Conservation (phyloP, 768 basidiomycete species). For the Calocybe indica region DNA sequence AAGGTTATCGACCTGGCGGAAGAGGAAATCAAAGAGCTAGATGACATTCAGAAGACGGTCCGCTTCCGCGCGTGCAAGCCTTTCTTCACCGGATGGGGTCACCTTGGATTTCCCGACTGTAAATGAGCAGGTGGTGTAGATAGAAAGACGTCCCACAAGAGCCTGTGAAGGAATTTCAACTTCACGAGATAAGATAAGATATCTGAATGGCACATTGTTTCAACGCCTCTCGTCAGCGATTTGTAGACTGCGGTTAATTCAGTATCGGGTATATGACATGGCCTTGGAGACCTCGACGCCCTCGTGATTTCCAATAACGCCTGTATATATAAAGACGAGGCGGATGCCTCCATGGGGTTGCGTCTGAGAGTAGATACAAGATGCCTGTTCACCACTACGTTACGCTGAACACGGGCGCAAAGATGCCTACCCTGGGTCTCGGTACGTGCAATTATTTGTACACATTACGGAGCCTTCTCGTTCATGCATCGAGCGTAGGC, state of each 20-base stretch:
- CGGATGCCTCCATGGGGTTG: too few species aligned
- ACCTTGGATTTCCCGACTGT: constrained; percentile 57
- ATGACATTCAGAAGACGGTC: constrained; percentile 53
- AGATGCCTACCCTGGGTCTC: constrained; percentile 72
- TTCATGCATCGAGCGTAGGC: constrained; percentile 27
- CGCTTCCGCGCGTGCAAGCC: constrained; percentile 66
- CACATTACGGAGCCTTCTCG: not conserved
- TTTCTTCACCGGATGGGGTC: constrained; percentile 57
- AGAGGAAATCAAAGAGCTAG: constrained; percentile 55
- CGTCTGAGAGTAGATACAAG: not conserved
- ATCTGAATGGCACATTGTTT: too few species aligned
- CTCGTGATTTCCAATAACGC: too few species aligned
- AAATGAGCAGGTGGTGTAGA: constrained; percentile 11
- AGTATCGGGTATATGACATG: too few species aligned
- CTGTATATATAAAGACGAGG: too few species aligned
- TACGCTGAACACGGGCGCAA: constrained; percentile 70
- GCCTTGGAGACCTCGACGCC: too few species aligned
- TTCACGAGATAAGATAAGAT: too few species aligned
- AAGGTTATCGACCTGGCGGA: constrained; percentile 55
- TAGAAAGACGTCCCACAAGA: too few species aligned
- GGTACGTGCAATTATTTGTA: constrained; percentile 29
- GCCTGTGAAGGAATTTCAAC: too few species aligned
- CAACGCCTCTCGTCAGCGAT: too few species aligned
- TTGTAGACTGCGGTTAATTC: too few species aligned
- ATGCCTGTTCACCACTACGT: constrained; percentile 48